phyloP scores from a whole-genome alignment of 306 rosid genomes.

The Begonia fuchsioides region DNA sequence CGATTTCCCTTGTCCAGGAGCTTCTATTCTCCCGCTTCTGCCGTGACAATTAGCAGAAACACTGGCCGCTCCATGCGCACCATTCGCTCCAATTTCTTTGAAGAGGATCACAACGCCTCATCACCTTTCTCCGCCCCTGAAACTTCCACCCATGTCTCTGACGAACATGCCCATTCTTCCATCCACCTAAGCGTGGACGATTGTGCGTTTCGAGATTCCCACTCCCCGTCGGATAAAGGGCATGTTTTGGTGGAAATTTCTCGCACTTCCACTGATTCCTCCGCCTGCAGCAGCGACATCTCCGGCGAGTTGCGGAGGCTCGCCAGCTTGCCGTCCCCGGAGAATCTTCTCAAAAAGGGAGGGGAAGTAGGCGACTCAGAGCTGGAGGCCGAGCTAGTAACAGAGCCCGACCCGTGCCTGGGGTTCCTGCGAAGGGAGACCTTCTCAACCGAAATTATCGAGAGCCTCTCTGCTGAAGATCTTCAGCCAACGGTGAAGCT shows the following conservation, averaged over 20 bases:
- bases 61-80: slow-evolving; percentile 92
- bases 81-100: slow-evolving; percentile 55
- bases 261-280: slow-evolving; percentile 72
- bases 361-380: not conserved
- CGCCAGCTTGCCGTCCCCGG: slow-evolving; percentile 54
- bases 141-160: slow-evolving; percentile 45
- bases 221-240: slow-evolving; percentile 26
- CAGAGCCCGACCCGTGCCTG: slow-evolving; percentile 62
- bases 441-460: slow-evolving; percentile 92
- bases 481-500: slow-evolving; percentile 94
- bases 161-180: slow-evolving; percentile 66
- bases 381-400: slow-evolving; percentile 1
- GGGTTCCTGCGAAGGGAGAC: slow-evolving; percentile 81
- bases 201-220: slow-evolving; percentile 51
- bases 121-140: slow-evolving; percentile 8
- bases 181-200: slow-evolving; percentile 78
- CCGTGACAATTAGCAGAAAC: slow-evolving; percentile 38
- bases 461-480: slow-evolving; percentile 97
- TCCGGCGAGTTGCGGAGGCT: slow-evolving; percentile 84
- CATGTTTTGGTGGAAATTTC: slow-evolving; percentile 66
- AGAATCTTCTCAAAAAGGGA: slow-evolving; percentile 11
- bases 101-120: slow-evolving; percentile 36
- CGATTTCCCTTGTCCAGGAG: no score
- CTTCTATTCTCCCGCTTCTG: slow-evolving; percentile 13
- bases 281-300: slow-evolving; percentile 86